A percentile compares a stretch with the other conserved stretches of the same genome.
Evolutionary conservation across 1,284 basidiomycete genomes (phyloP).

Genomic region (Cryptococcus sp.): DNA sequence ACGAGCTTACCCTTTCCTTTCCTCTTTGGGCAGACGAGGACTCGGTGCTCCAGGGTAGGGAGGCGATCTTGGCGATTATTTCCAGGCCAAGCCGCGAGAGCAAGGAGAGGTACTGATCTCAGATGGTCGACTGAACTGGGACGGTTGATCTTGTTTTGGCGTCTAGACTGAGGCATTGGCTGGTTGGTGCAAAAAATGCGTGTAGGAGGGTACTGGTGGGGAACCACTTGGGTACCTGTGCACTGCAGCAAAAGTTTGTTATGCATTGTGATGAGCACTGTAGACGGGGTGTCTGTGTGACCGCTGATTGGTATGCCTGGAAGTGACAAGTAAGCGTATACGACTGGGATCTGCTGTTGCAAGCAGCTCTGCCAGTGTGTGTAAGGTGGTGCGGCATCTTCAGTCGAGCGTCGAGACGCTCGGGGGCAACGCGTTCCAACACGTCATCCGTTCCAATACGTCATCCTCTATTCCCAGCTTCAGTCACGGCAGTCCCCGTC

Average conservation of each 20-base stretch:
- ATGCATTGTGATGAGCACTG: too few relatives aligned
- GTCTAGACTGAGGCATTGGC: too few relatives aligned
- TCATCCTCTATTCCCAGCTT: background rate
- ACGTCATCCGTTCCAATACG: too few relatives aligned
- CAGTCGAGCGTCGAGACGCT: background rate
- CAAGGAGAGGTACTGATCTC: slow-evolving; percentile 17
- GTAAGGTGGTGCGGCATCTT: background rate
- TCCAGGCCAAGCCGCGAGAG: slow-evolving; percentile 24
- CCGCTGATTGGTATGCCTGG: too few relatives aligned
- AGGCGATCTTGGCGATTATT: slow-evolving; percentile 72
- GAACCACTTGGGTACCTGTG: too few relatives aligned
- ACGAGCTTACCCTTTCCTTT: background rate
- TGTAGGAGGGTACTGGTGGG: background rate
- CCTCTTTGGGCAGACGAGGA: slow-evolving; percentile 52
- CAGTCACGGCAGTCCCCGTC: background rate
- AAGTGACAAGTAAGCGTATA: too few relatives aligned
- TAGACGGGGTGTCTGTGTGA: too few relatives aligned
- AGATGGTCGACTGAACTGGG: slow-evolving; percentile 3
- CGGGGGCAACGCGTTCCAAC: too few relatives aligned
- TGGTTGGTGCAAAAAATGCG: background rate
- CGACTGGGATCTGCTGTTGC: too few relatives aligned
- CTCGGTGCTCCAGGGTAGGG: slow-evolving; percentile 70
- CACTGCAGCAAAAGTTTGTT: too few relatives aligned
- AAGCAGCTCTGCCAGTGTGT: too few relatives aligned
- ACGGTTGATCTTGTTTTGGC: too few relatives aligned